Base-by-base conservation (phyloP, 2,329 filamentous ascomycete genomes). In the Zasmidium cellare region DNA sequence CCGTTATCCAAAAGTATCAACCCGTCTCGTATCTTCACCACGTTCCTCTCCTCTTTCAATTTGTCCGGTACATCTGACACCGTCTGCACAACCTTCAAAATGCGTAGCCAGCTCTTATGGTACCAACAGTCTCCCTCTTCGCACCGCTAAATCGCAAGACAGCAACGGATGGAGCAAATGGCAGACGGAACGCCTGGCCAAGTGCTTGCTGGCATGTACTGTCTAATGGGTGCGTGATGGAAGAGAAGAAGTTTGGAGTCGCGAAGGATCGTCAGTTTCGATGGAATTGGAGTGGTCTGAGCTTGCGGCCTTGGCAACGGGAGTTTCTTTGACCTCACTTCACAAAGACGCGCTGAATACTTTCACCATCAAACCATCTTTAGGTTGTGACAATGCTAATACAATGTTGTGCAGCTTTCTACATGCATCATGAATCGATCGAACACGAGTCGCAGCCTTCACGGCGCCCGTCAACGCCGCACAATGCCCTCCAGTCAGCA, bases 51-150 rank as follows among this genome's bases (percentile, higher is more conserved):
- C 38, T 14, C 25, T 16, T n/a, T 28, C 25, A 20, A 31, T 52
- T 56, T 67, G 65, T 67, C 56, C 58, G 65, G 62, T 55, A 60
- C 61, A 57, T 67, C 65, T 67, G 65, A 67, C 65, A 60, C 65
- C 61, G 63, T 56, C 64, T 64, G 66, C 65, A 61, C 60, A 61
- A 63, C 60, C 59, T 44, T 16, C 41, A 55, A 55, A 55, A 62
- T 65, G 61, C 59, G 57, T 65, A 62, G 62, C 65, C 63, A 65
- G 65, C 58, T 67, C 65, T 67, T 67, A 67, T 67, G 58, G 61
- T 64, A 59, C 61, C 65, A 52, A 62, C 57, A 46, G 65, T 60
- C 56, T 64, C 55, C 60, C 59, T 67, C 65, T 67, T 51, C 65
- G 65, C 63, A 53, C 58, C 61, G 47, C 61, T 55, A 59, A 67